phyloP scores from a whole-genome alignment of 441 rosid species.

The Melianthus villosus region DNA sequence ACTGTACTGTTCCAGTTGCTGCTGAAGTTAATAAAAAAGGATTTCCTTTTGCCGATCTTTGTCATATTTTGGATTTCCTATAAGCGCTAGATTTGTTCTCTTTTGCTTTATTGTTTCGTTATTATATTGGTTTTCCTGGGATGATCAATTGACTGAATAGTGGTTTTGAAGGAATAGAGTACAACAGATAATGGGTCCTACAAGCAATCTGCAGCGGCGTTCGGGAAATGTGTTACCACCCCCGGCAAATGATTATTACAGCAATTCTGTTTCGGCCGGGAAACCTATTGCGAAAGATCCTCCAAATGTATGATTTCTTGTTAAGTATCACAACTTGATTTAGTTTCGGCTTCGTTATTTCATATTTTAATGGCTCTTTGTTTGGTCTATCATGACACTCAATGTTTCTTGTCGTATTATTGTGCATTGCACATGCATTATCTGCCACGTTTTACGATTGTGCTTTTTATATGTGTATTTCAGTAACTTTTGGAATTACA shows the following conservation, averaged over 20 bases:
- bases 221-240: conserved; percentile 40
- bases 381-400: background rate
- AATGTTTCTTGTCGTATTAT: too few species aligned
- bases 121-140: background rate
- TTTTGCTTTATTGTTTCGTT: background rate
- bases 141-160: background rate
- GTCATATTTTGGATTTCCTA: too few species aligned
- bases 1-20: too few species aligned
- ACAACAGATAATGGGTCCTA: conserved; percentile 33
- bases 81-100: too few species aligned
- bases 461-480: too few species aligned
- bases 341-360: background rate
- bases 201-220: conserved; percentile 20
- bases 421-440: too few species aligned
- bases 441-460: too few species aligned
- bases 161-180: conserved; percentile 35
- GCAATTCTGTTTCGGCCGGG: conserved; percentile 15
- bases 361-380: background rate
- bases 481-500: too few species aligned
- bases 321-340: background rate
- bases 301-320: conserved; percentile 22
- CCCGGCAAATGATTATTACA: conserved; percentile 25
- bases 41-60: too few species aligned
- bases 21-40: too few species aligned
- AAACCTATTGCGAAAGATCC: conserved; percentile 24